Evolutionary conservation across 2,329 filamentous ascomycete species (phyloP).

Genomic region (Claviceps cyperi): DNA sequence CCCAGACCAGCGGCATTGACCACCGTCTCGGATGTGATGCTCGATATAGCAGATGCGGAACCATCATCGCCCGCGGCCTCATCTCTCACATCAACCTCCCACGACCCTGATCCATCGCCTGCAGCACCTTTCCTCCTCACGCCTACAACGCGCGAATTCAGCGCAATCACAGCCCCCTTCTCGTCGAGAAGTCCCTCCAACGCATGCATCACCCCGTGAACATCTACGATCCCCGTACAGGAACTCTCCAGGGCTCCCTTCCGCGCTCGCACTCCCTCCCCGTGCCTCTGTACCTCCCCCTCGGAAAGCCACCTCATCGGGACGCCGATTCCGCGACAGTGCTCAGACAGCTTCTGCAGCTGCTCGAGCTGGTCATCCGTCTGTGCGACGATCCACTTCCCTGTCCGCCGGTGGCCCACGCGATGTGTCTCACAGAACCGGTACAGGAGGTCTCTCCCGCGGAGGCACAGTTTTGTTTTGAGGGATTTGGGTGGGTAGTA

Average conservation of each 20-base stretch:
- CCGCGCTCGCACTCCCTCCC: slow-evolving; percentile 61
- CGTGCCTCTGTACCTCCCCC: slow-evolving; percentile 46
- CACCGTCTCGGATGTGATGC: slow-evolving; percentile 60
- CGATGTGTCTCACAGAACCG: slow-evolving; percentile 51
- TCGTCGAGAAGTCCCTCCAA: slow-evolving; percentile 67
- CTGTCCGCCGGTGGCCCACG: slow-evolving; percentile 60
- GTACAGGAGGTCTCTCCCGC: slow-evolving; percentile 66
- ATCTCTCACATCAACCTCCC: slow-evolving; percentile 44
- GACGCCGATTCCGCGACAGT: slow-evolving; percentile 35
- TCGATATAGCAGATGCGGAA: slow-evolving; percentile 29
- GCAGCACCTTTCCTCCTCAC: slow-evolving; percentile 41
- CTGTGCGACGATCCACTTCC: slow-evolving; percentile 95
- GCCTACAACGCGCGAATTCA: slow-evolving; percentile 49
- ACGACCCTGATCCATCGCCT: slow-evolving; percentile 27
- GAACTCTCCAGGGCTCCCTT: slow-evolving; percentile 69
- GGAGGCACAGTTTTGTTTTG: slow-evolving; percentile 73
- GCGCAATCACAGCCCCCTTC: slow-evolving; percentile 51
- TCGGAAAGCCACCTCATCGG: slow-evolving; percentile 56
- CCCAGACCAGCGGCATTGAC: slow-evolving; percentile 78
- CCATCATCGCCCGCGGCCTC: slow-evolving; percentile 12
- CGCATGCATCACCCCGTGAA: slow-evolving; percentile 69
- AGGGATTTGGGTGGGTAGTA: slow-evolving; percentile 69
- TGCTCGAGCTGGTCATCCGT: slow-evolving; percentile 53
- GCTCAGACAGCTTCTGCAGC: slow-evolving; percentile 35
- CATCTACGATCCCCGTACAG: slow-evolving; percentile 82